Conservation (phyloP, 306 rosid species). For the Prunus armeniaca region DNA sequence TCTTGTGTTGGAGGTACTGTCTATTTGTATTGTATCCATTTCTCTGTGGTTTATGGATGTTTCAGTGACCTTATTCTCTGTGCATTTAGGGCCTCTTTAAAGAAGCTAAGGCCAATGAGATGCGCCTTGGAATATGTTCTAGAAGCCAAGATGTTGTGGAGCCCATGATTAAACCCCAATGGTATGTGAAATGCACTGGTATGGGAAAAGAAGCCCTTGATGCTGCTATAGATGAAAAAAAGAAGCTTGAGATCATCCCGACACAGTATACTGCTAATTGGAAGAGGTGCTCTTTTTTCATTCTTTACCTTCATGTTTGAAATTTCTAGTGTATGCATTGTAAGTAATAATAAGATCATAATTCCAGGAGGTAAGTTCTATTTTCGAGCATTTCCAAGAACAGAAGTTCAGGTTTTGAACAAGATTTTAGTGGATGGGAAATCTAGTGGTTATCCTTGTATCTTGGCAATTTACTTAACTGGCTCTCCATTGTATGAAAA, state of each 20-base stretch:
- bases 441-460: background rate
- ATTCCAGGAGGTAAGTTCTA: background rate
- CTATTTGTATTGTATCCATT: conserved; percentile 5
- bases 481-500: no score
- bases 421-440: background rate
- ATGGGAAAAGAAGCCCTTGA: conserved; percentile 71
- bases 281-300: conserved; percentile 48
- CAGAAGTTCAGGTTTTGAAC: background rate
- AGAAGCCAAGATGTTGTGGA: conserved; percentile 93
- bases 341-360: background rate
- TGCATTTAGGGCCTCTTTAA: conserved; percentile 67
- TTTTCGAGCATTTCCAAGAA: background rate
- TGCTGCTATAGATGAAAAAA: conserved; percentile 69
- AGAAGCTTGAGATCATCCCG: conserved; percentile 62
- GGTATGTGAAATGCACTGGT: conserved; percentile 76
- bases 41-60: background rate
- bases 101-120: conserved; percentile 84
- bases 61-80: conserved; percentile 25
- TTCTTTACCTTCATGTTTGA: background rate
- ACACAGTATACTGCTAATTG: conserved; percentile 88
- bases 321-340: background rate
- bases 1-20: conserved; percentile 6
- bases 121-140: conserved; percentile 92
- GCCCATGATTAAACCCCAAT: conserved; percentile 92
- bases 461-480: background rate